These are phyloP conservation scores for Suillus placidus DNA, from an alignment of 768 basidiomycete species.

Conservation along the genomic window DNA sequence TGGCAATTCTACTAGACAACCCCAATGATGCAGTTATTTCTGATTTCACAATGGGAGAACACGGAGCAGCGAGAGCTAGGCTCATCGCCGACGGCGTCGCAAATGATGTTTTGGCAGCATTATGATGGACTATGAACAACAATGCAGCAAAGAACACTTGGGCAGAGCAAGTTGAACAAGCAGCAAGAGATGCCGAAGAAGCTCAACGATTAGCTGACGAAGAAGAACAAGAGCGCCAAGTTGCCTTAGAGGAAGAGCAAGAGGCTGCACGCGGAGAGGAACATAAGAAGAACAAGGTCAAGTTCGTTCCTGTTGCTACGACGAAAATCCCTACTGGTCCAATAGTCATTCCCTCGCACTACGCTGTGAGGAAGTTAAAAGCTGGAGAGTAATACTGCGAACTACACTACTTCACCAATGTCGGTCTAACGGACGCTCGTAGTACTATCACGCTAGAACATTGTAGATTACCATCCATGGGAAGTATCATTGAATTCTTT, in stretches of 20 bases:
- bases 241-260: not conserved
- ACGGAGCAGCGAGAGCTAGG: too few relatives aligned
- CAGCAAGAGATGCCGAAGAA: not conserved
- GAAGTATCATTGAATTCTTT: too few relatives aligned
- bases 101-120: not conserved
- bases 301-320: not conserved
- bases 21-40: too few relatives aligned
- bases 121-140: slow-evolving; percentile 4
- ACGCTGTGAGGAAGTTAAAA: not conserved
- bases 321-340: not conserved
- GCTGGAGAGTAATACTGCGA: too few relatives aligned
- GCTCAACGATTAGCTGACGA: not conserved
- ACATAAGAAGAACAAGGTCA: slow-evolving; percentile 1
- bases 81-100: too few relatives aligned
- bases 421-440: too few relatives aligned
- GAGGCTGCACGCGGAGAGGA: slow-evolving; percentile 5
- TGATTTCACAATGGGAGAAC: too few relatives aligned
- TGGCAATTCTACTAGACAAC: too few relatives aligned
- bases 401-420: too few relatives aligned
- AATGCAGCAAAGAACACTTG: not conserved
- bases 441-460: too few relatives aligned
- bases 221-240: not conserved
- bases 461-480: too few relatives aligned
- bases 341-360: not conserved
- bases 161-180: slow-evolving; percentile 4